Percentiles rank a stretch among this genome's conserved stretches.
Evolutionary conservation across 345 rosid species (phyloP).

Genomic region (Jatropha curcas): DNA sequence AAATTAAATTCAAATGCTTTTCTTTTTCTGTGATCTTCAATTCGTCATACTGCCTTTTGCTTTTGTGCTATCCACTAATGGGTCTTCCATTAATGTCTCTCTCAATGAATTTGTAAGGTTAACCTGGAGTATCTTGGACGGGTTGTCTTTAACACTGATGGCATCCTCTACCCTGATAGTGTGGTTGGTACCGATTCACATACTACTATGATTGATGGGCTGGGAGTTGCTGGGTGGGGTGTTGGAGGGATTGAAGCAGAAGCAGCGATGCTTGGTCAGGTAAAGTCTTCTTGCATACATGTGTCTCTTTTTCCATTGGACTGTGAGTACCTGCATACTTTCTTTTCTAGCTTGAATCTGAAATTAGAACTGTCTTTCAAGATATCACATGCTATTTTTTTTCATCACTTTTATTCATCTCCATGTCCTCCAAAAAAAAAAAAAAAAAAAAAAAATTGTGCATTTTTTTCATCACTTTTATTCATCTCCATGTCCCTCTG

Average conservation of each 20-base stretch:
- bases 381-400: too few species aligned
- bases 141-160: constrained; percentile 32
- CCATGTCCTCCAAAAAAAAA: too few species aligned
- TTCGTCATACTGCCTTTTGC: neutral
- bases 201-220: constrained; percentile 38
- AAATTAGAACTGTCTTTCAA: too few species aligned
- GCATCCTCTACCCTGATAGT: constrained; percentile 33
- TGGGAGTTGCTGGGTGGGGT: constrained; percentile 94
- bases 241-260: constrained; percentile 95
- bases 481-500: too few species aligned
- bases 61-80: neutral
- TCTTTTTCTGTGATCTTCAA: neutral
- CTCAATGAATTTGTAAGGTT: constrained; percentile 11
- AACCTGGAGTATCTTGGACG: constrained; percentile 34
- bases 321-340: too few species aligned
- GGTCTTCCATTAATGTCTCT: neutral
- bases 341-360: too few species aligned
- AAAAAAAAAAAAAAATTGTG: too few species aligned
- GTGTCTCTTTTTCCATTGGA: neutral
- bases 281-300: neutral
- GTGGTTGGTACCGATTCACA: constrained; percentile 38
- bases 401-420: too few species aligned
- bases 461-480: too few species aligned
- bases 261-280: constrained; percentile 81
- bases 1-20: too few species aligned